A percentile compares a stretch with the other conserved stretches of the same genome.
These are phyloP conservation scores for Umbelopsis isabellina DNA, from an alignment of 192 early-diverging fungal genomes.

Conservation along the genomic window DNA sequence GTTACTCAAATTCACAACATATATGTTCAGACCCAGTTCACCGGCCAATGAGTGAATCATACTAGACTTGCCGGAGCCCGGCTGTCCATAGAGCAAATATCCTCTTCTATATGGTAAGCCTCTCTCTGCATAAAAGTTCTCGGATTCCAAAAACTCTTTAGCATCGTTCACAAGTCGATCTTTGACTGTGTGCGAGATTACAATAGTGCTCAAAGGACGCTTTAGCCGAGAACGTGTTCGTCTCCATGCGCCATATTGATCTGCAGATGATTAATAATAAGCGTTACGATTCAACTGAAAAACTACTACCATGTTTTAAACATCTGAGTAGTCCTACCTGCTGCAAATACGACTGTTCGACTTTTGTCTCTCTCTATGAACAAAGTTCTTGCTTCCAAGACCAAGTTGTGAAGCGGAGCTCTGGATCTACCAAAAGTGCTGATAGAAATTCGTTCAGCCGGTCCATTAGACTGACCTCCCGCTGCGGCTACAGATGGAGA, in stretches of 20 bases:
- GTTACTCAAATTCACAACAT: slow-evolving; percentile 69
- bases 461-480: slow-evolving; percentile 28
- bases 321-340: slow-evolving; percentile 3
- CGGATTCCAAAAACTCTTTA: slow-evolving; percentile 55
- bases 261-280: slow-evolving; percentile 23
- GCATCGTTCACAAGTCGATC: slow-evolving; percentile 47
- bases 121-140: slow-evolving; percentile 60
- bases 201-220: slow-evolving; percentile 58
- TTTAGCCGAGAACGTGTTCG: slow-evolving; percentile 52
- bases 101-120: slow-evolving; percentile 72
- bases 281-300: too few relatives aligned
- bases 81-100: slow-evolving; percentile 68
- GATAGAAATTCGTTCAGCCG: slow-evolving; percentile 56
- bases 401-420: slow-evolving; percentile 50
- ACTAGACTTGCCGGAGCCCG: slow-evolving; percentile 71
- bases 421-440: slow-evolving; percentile 57
- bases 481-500: slow-evolving; percentile 32
- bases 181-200: slow-evolving; percentile 53
- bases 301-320: not conserved
- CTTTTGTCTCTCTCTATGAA: slow-evolving; percentile 62
- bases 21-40: slow-evolving; percentile 73
- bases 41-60: slow-evolving; percentile 74
- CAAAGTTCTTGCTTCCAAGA: slow-evolving; percentile 55
- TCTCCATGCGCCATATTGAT: slow-evolving; percentile 72
- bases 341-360: slow-evolving; percentile 66